These are phyloP conservation scores for Pichia sp. DNA, from an alignment of 1,139 yeast genomes.

Conservation along the genomic window DNA sequence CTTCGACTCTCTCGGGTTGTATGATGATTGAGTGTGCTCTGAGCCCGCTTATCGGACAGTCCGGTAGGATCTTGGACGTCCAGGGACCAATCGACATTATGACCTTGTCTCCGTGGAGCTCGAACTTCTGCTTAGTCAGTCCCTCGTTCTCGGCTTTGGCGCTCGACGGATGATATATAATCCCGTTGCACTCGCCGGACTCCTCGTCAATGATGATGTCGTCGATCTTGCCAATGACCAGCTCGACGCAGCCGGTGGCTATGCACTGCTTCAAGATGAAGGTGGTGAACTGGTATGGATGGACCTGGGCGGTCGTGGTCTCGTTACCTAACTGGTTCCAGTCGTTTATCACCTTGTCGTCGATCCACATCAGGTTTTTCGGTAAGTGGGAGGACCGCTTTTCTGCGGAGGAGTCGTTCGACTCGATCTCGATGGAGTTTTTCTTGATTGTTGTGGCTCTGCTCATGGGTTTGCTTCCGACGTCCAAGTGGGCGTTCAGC, in stretches of 20 bases:
- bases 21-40: conserved; percentile 94
- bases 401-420: conserved; percentile 26
- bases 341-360: conserved; percentile 56
- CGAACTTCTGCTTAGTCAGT: conserved; percentile 33
- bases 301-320: conserved; percentile 93
- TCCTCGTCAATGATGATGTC: conserved; percentile 60
- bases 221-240: conserved; percentile 78
- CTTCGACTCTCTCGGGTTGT: conserved; percentile 64
- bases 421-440: conserved; percentile 37
- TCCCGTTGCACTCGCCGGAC: conserved; percentile 63
- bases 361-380: conserved; percentile 75
- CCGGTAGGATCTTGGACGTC: conserved; percentile 86
- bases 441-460: conserved; percentile 36
- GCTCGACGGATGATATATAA: conserved; percentile 58
- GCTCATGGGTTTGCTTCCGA: conserved; percentile 24
- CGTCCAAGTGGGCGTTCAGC: conserved; percentile 11
- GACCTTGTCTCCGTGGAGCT: conserved; percentile 64
- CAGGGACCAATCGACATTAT: conserved; percentile 93
- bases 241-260: conserved; percentile 78
- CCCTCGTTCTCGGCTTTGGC: conserved; percentile 37
- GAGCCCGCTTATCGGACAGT: conserved; percentile 87
- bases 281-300: conserved; percentile 89
- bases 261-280: conserved; percentile 75
- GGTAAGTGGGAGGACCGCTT: conserved; percentile 46
- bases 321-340: conserved; percentile 83